Conservation (phyloP, 192 early-diverging fungal species). For the Coemansia sp. region DNA sequence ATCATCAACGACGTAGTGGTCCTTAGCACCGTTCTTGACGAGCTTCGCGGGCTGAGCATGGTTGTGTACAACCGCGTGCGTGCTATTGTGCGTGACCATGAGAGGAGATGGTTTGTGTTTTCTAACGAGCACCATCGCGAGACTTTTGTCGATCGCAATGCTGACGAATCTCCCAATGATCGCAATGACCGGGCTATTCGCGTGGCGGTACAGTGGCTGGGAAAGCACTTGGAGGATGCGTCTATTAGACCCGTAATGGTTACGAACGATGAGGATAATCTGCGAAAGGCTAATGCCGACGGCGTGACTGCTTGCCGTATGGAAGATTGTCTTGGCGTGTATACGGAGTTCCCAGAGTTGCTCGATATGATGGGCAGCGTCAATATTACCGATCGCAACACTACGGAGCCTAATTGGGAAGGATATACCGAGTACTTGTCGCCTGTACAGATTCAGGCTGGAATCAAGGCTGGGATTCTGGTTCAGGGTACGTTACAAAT, state of each 20-base stretch:
- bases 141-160: constrained; percentile 81
- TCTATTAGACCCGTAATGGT: constrained; percentile 70
- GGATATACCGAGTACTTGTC: constrained; percentile 74
- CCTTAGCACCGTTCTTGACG: constrained; percentile 92
- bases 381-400: constrained; percentile 44
- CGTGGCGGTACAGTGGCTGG: constrained; percentile 84
- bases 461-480: constrained; percentile 80
- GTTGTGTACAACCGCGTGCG: constrained; percentile 83
- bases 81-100: constrained; percentile 69
- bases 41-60: constrained; percentile 81
- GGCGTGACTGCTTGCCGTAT: constrained; percentile 75
- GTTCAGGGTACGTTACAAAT: constrained; percentile 84
- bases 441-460: constrained; percentile 77
- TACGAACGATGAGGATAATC: constrained; percentile 91
- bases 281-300: constrained; percentile 67
- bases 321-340: constrained; percentile 74
- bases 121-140: constrained; percentile 94
- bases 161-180: constrained; percentile 91
- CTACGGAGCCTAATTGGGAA: constrained; percentile 57
- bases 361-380: constrained; percentile 83
- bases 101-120: constrained; percentile 90
- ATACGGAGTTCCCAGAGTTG: constrained; percentile 84
- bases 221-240: constrained; percentile 65
- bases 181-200: constrained; percentile 96
- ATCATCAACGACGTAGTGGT: constrained; percentile 90